These are phyloP conservation scores for Calycina herbarum DNA, from an alignment of 2,329 filamentous ascomycete genomes.

Conservation along the genomic window DNA sequence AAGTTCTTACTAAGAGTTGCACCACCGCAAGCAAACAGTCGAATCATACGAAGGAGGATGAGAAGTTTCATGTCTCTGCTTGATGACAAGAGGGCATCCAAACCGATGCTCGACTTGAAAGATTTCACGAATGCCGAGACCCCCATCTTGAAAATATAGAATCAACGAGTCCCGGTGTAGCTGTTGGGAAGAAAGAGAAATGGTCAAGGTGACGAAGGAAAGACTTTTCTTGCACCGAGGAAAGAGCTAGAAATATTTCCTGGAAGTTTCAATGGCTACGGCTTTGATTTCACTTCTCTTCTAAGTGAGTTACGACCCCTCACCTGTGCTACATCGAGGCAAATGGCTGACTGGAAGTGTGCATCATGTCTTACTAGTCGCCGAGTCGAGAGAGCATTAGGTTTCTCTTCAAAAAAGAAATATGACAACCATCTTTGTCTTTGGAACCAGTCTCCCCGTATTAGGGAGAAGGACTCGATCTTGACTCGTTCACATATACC, in stretches of 20 bases:
- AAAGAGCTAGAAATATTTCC: background rate
- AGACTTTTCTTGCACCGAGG: background rate
- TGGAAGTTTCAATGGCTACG: background rate
- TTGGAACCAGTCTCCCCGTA: background rate
- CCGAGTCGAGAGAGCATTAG: background rate
- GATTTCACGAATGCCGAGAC: background rate
- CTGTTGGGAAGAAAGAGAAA: background rate
- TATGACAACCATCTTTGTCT: background rate
- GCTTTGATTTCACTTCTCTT: background rate
- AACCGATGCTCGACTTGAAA: constrained; percentile 32
- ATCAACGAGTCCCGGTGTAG: background rate
- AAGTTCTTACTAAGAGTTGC: constrained; percentile 46
- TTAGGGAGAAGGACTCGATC: background rate
- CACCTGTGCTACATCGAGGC: background rate
- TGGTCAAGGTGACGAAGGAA: background rate
- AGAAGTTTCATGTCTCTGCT: constrained; percentile 56
- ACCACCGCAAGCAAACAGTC: constrained; percentile 62
- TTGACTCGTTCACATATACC: background rate
- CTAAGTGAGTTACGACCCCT: background rate
- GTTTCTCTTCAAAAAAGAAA: background rate
- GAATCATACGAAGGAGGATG: constrained; percentile 57
- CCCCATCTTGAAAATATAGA: background rate
- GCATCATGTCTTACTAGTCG: background rate
- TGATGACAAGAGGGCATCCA: constrained; percentile 45
- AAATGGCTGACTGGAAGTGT: background rate